A percentile compares a stretch with the other conserved stretches of the same genome.
Evolutionary conservation across 345 rosid species (phyloP).

Genomic region (Eutrema japonicum): DNA sequence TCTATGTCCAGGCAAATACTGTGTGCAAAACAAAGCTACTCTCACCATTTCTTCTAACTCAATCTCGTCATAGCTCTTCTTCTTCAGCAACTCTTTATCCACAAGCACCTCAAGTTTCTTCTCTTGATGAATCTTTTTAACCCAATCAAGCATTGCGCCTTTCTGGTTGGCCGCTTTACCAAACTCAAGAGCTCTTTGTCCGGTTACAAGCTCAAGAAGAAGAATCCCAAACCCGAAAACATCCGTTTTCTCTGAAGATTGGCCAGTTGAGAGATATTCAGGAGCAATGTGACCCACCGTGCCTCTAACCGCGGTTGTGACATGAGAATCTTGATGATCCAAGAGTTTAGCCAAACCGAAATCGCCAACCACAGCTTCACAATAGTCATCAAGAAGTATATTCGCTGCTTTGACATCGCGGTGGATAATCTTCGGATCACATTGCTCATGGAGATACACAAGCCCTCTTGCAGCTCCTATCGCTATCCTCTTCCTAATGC

Average conservation of each 20-base stretch:
- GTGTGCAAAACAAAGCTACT: constrained; percentile 91
- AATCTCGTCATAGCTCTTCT: constrained; percentile 74
- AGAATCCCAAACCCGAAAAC: constrained; percentile 51
- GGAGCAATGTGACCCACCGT: constrained; percentile 52
- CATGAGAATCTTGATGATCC: constrained; percentile 49
- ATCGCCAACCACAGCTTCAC: constrained; percentile 50
- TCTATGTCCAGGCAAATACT: constrained; percentile 83
- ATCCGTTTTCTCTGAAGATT: constrained; percentile 50
- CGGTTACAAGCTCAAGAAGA: constrained; percentile 48
- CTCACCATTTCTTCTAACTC: constrained; percentile 96
- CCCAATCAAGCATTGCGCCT: constrained; percentile 53
- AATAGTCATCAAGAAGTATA: constrained; percentile 48
- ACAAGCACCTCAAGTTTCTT: constrained; percentile 85
- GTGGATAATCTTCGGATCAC: constrained; percentile 51
- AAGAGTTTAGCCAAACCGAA: constrained; percentile 49
- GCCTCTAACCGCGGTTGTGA: constrained; percentile 50
- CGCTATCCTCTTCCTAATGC: constrained; percentile 44
- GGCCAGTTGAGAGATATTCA: constrained; percentile 51
- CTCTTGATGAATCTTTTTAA: constrained; percentile 88
- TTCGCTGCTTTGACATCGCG: constrained; percentile 51
- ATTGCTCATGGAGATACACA: constrained; percentile 49
- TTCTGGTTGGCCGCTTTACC: constrained; percentile 47
- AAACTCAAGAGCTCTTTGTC: constrained; percentile 48
- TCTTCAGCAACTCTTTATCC: constrained; percentile 73
- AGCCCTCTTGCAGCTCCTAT: constrained; percentile 51